Percentiles rank a stretch among this genome's conserved stretches.
phyloP scores from a whole-genome alignment of 805 yeast species.

The Starmerella stigmatis region DNA sequence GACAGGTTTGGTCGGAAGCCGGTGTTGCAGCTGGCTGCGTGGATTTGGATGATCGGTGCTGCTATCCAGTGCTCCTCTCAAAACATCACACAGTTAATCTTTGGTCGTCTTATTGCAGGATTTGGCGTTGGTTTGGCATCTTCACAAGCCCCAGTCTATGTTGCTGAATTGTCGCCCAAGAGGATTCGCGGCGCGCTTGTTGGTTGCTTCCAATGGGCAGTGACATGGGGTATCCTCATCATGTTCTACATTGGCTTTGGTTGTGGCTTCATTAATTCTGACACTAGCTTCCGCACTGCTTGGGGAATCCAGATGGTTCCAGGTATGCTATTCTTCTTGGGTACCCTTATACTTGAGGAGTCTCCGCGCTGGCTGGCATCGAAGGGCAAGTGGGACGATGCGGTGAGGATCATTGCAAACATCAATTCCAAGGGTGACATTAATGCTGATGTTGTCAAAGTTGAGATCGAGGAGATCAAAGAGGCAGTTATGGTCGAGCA shows the following conservation, averaged over 20 bases:
- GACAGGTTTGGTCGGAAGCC: slow-evolving; percentile 51
- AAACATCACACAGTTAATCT: slow-evolving; percentile 37
- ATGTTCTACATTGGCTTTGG: slow-evolving; percentile 51
- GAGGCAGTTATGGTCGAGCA: slow-evolving; percentile 48
- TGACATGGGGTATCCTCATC: slow-evolving; percentile 52
- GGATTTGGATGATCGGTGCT: slow-evolving; percentile 55
- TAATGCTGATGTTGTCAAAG: slow-evolving; percentile 36
- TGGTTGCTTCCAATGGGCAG: slow-evolving; percentile 52
- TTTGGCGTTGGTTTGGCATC: slow-evolving; percentile 58
- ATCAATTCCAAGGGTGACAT: slow-evolving; percentile 30
- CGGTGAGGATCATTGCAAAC: slow-evolving; percentile 30
- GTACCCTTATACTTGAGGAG: slow-evolving; percentile 34
- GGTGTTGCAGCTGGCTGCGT: slow-evolving; percentile 43
- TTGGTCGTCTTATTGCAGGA: slow-evolving; percentile 53
- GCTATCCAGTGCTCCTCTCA: slow-evolving; percentile 41
- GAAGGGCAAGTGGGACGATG: slow-evolving; percentile 41
- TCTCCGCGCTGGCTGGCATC: slow-evolving; percentile 40
- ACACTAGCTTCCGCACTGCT: slow-evolving; percentile 50
- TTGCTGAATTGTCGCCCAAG: slow-evolving; percentile 56
- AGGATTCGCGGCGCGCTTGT: slow-evolving; percentile 50
- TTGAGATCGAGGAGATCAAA: slow-evolving; percentile 50
- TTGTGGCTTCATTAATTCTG: slow-evolving; percentile 33
- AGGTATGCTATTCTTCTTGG: slow-evolving; percentile 37
- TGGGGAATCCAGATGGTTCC: slow-evolving; percentile 53
- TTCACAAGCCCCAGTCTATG: slow-evolving; percentile 55